phyloP scores from a whole-genome alignment of 1,139 yeast species.

The Debaryomycetaceae sp. region DNA sequence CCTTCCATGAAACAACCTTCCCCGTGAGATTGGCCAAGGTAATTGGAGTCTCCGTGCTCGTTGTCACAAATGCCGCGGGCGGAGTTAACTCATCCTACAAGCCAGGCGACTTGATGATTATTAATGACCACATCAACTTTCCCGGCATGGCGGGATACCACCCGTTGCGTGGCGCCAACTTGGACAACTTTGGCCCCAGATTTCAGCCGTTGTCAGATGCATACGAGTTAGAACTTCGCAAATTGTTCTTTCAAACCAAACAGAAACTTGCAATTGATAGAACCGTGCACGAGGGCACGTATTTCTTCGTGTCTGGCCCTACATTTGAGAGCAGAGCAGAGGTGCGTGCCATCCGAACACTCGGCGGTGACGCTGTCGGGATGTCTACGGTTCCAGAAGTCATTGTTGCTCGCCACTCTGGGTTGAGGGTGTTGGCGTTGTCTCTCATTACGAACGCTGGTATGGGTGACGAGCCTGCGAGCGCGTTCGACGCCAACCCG shows the following conservation, averaged over 20 bases:
- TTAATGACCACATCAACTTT: conserved; percentile 81
- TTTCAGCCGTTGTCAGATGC: conserved; percentile 89
- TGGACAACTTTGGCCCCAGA: conserved; percentile 76
- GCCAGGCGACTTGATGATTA: conserved; percentile 89
- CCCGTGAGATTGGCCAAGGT: conserved; percentile 74
- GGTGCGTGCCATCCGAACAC: conserved; percentile 60
- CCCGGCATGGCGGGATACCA: conserved; percentile 90
- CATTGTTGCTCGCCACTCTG: conserved; percentile 84
- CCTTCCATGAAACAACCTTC: conserved; percentile 74
- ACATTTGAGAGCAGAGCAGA: conserved; percentile 94
- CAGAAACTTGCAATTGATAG: conserved; percentile 51
- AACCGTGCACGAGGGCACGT: conserved; percentile 78
- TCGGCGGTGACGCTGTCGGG: conserved; percentile 95
- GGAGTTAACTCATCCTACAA: conserved; percentile 63
- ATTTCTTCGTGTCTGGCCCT: conserved; percentile 86
- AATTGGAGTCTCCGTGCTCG: conserved; percentile 55
- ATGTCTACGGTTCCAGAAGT: conserved; percentile 99
- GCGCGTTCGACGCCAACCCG: conserved; percentile 57
- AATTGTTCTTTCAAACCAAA: conserved; percentile 47
- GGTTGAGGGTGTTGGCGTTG: conserved; percentile 74
- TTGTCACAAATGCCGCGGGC: conserved; percentile 95
- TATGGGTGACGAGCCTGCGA: conserved; percentile 70
- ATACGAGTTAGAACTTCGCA: conserved; percentile 70
- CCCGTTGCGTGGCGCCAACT: conserved; percentile 85
- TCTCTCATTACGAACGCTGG: conserved; percentile 85